Percentiles rank a stretch among this genome's conserved stretches.
Evolutionary conservation across 75 land plant species (phyloP).

Genomic region (Adiantum capillusveneris): DNA sequence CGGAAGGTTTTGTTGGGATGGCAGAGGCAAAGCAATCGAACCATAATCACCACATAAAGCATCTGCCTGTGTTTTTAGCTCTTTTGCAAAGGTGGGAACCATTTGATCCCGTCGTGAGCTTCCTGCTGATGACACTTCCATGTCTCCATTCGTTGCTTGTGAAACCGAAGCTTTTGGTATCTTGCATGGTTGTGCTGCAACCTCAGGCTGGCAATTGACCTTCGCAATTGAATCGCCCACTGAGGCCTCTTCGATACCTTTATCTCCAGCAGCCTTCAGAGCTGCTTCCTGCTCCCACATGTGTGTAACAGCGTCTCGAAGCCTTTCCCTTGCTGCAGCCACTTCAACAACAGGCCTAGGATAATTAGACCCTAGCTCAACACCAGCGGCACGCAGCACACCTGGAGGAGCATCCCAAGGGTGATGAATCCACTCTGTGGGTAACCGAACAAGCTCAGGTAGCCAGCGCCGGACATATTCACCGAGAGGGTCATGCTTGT

Average conservation of each 20-base stretch:
- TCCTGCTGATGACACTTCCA: background rate
- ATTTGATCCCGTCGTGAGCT: slow-evolving; percentile 65
- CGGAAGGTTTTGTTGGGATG: background rate
- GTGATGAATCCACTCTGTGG: slow-evolving; percentile 96
- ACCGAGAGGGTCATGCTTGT: slow-evolving; percentile 74
- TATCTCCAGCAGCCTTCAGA: slow-evolving; percentile 38
- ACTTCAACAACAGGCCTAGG: slow-evolving; percentile 80
- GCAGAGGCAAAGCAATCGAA: background rate
- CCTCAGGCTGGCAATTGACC: slow-evolving; percentile 35
- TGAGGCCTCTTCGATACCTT: slow-evolving; percentile 27
- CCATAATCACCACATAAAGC: slow-evolving; percentile 2
- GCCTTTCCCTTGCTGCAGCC: slow-evolving; percentile 53
- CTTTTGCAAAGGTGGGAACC: slow-evolving; percentile 70
- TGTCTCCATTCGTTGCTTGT: background rate
- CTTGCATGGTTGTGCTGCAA: slow-evolving; percentile 16
- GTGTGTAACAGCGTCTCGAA: slow-evolving; percentile 45
- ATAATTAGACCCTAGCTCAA: slow-evolving; percentile 83
- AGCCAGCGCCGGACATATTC: slow-evolving; percentile 93
- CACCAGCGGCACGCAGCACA: slow-evolving; percentile 73
- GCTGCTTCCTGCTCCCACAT: slow-evolving; percentile 68
- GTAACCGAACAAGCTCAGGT: slow-evolving; percentile 84
- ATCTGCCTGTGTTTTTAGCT: slow-evolving; percentile 34
- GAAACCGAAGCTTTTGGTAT: background rate
- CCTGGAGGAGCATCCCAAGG: slow-evolving; percentile 86
- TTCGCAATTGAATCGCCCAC: slow-evolving; percentile 36